Conservation (phyloP, 345 rosid species). For the Zanthoxylum bungeanum region DNA sequence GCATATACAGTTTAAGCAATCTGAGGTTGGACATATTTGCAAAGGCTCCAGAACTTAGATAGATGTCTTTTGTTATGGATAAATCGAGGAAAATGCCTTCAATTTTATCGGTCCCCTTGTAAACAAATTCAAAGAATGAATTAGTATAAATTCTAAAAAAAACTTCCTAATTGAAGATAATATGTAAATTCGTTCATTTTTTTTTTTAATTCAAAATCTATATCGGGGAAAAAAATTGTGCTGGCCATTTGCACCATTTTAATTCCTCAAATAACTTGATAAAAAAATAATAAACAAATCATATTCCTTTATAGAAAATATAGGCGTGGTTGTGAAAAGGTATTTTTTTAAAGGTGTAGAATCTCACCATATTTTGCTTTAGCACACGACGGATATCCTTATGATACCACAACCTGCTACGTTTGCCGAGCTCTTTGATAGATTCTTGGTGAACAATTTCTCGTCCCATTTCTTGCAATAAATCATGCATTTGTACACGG, state of each 20-base stretch:
- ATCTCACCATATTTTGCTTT: background rate
- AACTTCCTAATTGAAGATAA: background rate
- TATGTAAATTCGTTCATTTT: no score
- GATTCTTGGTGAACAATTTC: constrained; percentile 13
- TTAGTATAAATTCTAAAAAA: background rate
- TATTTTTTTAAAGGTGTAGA: no score
- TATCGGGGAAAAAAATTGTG: no score
- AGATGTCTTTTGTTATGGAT: background rate
- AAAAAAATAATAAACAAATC: no score
- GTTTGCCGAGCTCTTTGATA: background rate
- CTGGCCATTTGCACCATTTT: no score
- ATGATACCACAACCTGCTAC: constrained; percentile 13
- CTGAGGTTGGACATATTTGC: constrained; percentile 4
- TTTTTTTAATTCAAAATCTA: no score
- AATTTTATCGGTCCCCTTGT: background rate
- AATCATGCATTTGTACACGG: constrained; percentile 40
- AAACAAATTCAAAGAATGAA: background rate
- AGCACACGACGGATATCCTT: background rate
- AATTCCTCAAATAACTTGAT: no score
- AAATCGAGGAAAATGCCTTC: background rate
- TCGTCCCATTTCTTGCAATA: constrained; percentile 30
- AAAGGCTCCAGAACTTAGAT: background rate
- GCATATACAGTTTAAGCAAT: background rate
- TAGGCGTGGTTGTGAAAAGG: no score
- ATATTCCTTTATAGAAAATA: no score